Conservation (phyloP, 352 stramenopile species). For the Phytophthora uliginosa region DNA sequence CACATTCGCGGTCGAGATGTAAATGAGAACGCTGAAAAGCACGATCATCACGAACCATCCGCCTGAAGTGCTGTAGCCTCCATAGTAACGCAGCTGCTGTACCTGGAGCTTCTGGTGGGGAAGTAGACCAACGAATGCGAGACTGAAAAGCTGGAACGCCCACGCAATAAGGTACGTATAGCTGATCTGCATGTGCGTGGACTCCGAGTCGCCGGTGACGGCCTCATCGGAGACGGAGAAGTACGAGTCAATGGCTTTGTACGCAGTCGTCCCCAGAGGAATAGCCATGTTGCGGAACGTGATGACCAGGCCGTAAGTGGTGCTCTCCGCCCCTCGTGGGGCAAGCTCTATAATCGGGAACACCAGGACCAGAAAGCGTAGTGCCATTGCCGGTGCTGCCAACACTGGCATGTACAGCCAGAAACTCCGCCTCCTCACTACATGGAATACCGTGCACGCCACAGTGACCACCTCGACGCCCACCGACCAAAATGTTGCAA, state of each 20-base stretch:
- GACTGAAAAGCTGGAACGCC: constrained; percentile 54
- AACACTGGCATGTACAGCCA: constrained; percentile 68
- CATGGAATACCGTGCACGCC: constrained; percentile 58
- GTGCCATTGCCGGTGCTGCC: constrained; percentile 45
- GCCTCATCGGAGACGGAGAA: constrained; percentile 50
- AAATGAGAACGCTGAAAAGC: constrained; percentile 48
- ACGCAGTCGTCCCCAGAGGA: constrained; percentile 46
- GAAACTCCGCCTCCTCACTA: constrained; percentile 60
- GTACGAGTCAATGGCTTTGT: constrained; percentile 54
- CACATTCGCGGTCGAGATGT: constrained; percentile 52
- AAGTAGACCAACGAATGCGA: constrained; percentile 55
- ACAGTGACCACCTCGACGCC: constrained; percentile 63
- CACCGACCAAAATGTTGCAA: constrained; percentile 65
- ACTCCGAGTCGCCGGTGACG: constrained; percentile 29
- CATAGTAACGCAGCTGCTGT: constrained; percentile 73
- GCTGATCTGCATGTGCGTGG: constrained; percentile 50
- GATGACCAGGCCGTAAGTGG: constrained; percentile 69
- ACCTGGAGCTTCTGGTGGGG: constrained; percentile 72
- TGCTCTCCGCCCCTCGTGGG: constrained; percentile 63
- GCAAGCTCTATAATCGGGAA: constrained; percentile 73
- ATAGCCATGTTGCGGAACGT: constrained; percentile 75
- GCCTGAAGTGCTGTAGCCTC: constrained; percentile 56
- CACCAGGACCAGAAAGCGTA: constrained; percentile 63
- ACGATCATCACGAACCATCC: constrained; percentile 51
- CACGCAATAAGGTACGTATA: constrained; percentile 66